Conservation (phyloP, 2,329 filamentous ascomycete species). For the Ophiostoma australiae region DNA sequence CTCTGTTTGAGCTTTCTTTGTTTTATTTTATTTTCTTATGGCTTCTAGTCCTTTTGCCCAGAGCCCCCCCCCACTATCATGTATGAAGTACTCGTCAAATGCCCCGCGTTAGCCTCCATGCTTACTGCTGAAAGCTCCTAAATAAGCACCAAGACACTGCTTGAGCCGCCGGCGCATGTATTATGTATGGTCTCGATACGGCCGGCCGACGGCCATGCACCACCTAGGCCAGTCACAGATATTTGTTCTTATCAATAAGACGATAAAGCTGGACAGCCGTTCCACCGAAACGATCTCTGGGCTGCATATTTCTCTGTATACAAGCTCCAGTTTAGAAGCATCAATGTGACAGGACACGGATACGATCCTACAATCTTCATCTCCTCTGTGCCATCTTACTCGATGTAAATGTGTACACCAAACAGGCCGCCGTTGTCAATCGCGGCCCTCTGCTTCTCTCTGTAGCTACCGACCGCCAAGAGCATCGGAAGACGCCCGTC, state of each 20-base stretch:
- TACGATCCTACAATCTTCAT: neutral
- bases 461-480: neutral
- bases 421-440: neutral
- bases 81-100: neutral
- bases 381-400: neutral
- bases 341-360: neutral
- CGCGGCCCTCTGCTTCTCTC: neutral
- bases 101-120: neutral
- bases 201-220: conserved; percentile 15
- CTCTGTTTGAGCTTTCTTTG: neutral
- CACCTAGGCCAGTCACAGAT: neutral
- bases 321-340: neutral
- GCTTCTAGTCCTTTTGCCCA: neutral
- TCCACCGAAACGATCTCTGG: neutral
- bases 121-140: neutral
- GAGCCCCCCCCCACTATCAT: conserved; percentile 8
- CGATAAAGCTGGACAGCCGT: neutral
- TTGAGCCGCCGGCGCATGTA: neutral
- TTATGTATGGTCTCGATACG: neutral
- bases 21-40: neutral
- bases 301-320: neutral
- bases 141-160: neutral
- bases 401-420: neutral
- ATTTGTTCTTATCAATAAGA: conserved; percentile 7
- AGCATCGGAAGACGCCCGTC: neutral